Evolutionary conservation across 495 filamentous ascomycete species (phyloP).

Genomic region (Penicillium turbatum): DNA sequence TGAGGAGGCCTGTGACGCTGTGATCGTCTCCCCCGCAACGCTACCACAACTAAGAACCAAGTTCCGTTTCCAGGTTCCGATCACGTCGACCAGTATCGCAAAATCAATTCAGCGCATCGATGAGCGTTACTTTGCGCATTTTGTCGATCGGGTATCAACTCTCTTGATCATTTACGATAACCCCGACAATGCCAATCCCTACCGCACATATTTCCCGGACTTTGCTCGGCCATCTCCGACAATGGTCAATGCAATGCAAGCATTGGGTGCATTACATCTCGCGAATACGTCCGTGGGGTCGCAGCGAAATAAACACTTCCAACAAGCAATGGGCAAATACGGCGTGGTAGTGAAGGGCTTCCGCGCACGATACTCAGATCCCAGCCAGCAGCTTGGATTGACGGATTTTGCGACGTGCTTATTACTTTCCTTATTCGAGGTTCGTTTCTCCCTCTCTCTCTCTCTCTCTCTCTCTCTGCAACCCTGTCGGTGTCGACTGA

Average conservation of each 20-base stretch:
- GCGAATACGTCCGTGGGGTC: constrained; percentile 36
- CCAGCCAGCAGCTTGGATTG: constrained; percentile 26
- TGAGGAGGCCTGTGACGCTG: constrained; percentile 8
- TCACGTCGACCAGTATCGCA: constrained; percentile 18
- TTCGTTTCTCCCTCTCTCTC: constrained; percentile 11
- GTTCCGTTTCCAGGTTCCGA: constrained; percentile 28
- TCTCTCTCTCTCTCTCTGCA: too few species aligned
- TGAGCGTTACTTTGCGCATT: constrained; percentile 37
- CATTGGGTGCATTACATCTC: constrained; percentile 41
- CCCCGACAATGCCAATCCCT: constrained; percentile 35
- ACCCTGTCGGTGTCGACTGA: too few species aligned
- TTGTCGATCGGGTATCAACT: constrained; percentile 36
- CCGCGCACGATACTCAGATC: constrained; percentile 27
- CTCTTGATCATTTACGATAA: constrained; percentile 40
- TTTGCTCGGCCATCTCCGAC: constrained; percentile 35
- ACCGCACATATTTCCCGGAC: constrained; percentile 35
- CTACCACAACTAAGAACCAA: constrained; percentile 10
- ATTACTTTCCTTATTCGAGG: constrained; percentile 40
- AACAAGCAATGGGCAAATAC: constrained; percentile 42
- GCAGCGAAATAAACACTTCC: constrained; percentile 35
- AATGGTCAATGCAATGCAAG: constrained; percentile 42
- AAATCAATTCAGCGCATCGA: constrained; percentile 26
- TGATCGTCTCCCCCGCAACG: constrained; percentile 25
- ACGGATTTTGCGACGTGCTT: constrained; percentile 40
- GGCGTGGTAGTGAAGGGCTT: constrained; percentile 38